Base-by-base conservation (phyloP, 2,329 filamentous ascomycete species). In the Xylariaceae sp. region DNA sequence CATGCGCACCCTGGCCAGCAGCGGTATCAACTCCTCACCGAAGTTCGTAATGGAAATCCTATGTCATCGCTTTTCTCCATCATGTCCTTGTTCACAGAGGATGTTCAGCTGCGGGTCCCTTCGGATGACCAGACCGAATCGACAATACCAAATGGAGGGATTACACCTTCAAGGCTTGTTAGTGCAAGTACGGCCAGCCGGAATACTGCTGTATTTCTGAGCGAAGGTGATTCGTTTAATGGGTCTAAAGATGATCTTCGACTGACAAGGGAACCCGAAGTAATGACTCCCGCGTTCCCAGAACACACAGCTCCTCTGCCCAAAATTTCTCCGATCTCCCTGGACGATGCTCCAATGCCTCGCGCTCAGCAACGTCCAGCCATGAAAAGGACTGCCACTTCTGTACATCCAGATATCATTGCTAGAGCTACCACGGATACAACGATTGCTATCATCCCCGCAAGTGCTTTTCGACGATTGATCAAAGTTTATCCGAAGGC, bases 21-120 rank as follows among this genome's bases (percentile, higher is more conserved):
- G 65, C 89, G 87, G 31, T 99, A 99, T 63, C 94, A 97, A 66
- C 78, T 99, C 36, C 76, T 99, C 47, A 99, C 94, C 0, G 95
- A 99, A 69, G 92, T 99, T 46, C 95, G 94, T 63, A 99, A 99
- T 62, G 94, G 94, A 12, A 91, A 94, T 1, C 92, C 95, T 1
- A 96, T 99, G 92, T 99, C 94, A 5, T 99, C 94, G 0, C 72
- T 99, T 2, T 99, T 99, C 68, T 97, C 94, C 1, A 96, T 99
- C 58, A 83, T 99, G 70, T 95, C 92, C 2, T 75, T 99, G 0
- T 99, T 99, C 64, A 99, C 94, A 3, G 94, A 99, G 67, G 91
- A 96, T 62, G 84, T 99, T 46, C 87, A 88, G 57, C 74, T 99
- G 32, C 82, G 84, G 18, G 77, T 85, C 55, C 81, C 85, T 1